These are phyloP conservation scores for Piper longum DNA, from an alignment of 164 flowering plant genomes.

Conservation along the genomic window DNA sequence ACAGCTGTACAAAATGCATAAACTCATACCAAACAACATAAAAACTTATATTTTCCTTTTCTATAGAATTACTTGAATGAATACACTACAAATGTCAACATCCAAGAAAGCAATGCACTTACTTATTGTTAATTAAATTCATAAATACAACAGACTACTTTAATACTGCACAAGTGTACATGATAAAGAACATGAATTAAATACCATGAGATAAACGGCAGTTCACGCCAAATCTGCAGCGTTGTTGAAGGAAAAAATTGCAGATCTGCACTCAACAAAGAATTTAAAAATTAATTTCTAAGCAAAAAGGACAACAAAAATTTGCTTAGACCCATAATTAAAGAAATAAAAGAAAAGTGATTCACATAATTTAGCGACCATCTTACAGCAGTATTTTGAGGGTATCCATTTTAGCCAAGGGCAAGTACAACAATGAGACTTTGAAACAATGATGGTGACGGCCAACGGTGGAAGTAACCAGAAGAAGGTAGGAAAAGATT, in stretches of 20 bases:
- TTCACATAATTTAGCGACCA: not conserved
- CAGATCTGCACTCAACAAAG: constrained; percentile 81
- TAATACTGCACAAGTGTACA: not conserved
- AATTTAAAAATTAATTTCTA: constrained; percentile 34
- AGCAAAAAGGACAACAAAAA: not conserved
- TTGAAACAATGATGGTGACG: too few species aligned
- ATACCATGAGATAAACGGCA: constrained; percentile 99
- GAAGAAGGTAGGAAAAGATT: too few species aligned
- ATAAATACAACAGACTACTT: too few species aligned
- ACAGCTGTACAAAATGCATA: not conserved
- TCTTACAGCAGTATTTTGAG: too few species aligned
- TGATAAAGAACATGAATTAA: constrained; percentile 9
- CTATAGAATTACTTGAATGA: not conserved
- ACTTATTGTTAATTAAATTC: too few species aligned
- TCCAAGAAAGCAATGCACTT: not conserved
- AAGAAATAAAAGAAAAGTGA: not conserved
- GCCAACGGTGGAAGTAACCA: too few species aligned
- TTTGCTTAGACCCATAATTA: not conserved
- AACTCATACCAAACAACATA: not conserved
- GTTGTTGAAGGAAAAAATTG: constrained; percentile 94
- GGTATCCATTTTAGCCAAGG: too few species aligned
- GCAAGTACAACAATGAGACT: too few species aligned
- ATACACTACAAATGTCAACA: not conserved
- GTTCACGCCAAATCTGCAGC: constrained; percentile 88
- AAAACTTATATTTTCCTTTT: too few species aligned